A percentile compares a stretch with the other conserved stretches of the same genome.
phyloP scores from a whole-genome alignment of 2,329 filamentous ascomycete species.

The Alternaria solani region DNA sequence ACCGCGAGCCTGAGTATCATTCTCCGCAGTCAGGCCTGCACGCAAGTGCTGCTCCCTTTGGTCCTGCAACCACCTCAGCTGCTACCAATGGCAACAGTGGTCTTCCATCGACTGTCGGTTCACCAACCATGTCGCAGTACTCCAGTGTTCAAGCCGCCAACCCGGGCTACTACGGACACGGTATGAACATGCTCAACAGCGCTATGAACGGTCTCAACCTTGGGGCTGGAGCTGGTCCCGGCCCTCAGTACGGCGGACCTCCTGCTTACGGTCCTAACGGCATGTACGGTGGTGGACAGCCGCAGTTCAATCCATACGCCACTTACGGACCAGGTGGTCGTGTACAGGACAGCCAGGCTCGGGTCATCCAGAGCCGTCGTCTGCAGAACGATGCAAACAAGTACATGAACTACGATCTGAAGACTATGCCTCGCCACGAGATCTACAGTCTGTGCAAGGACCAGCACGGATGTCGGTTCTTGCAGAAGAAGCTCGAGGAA shows the following conservation, averaged over 20 bases:
- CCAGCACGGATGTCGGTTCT: slow-evolving; percentile 94
- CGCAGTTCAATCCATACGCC: slow-evolving; percentile 42
- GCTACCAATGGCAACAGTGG: slow-evolving; percentile 27
- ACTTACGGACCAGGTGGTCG: slow-evolving; percentile 56
- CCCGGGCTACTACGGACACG: slow-evolving; percentile 61
- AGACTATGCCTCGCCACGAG: slow-evolving; percentile 76
- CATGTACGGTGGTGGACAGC: slow-evolving; percentile 33
- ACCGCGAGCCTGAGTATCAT: slow-evolving; percentile 61
- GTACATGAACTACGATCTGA: slow-evolving; percentile 83
- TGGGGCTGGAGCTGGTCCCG: slow-evolving; percentile 21
- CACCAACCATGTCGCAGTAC: slow-evolving; percentile 47
- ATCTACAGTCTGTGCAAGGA: slow-evolving; percentile 96
- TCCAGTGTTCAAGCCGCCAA: slow-evolving; percentile 29
- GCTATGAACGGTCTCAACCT: slow-evolving; percentile 70
- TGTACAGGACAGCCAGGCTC: slow-evolving; percentile 76
- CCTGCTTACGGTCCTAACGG: slow-evolving; percentile 31
- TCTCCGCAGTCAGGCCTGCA: slow-evolving; percentile 77
- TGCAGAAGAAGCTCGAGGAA: slow-evolving; percentile 97
- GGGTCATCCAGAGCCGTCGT: slow-evolving; percentile 78
- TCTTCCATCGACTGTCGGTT: slow-evolving; percentile 34
- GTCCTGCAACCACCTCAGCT: slow-evolving; percentile 63
- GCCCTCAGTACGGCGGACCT: slow-evolving; percentile 53
- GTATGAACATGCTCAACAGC: slow-evolving; percentile 70
- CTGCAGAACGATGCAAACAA: slow-evolving; percentile 74
- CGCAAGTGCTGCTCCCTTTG: slow-evolving; percentile 80